Base-by-base conservation (phyloP, 208 protist species). In the Trypanosomatidae sp. region DNA sequence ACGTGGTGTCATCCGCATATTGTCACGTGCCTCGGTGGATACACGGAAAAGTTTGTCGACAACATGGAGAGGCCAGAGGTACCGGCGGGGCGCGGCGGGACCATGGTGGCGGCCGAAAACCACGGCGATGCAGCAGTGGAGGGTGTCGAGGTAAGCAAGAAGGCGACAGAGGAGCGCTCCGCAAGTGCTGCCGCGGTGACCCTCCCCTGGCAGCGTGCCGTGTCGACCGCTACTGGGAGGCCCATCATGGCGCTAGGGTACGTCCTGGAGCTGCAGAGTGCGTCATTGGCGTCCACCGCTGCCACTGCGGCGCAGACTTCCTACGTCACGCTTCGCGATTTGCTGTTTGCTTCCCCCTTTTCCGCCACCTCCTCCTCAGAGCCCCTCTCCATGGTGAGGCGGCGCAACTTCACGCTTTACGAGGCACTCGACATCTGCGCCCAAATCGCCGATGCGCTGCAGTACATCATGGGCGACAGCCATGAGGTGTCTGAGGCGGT, bases 1-100 rank as follows among this genome's bases (percentile, higher is more conserved):
- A 59, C 66, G 36, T 95, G 90, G 90, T 90, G 79, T 74, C 87
- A 92, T 77, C 87, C 90, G 22, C 67, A 85, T 73, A 36, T 95
- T 28, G 71, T 90, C 49, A 66, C 58, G 46, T 90, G 82, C 74
- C 74, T 81, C 41, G 90, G 90, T 19, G 85, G 82, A 25, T 95
- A 84, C 76, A 89, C 86, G 30, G 87, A 95, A 69, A 87, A 78
- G 71, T 83, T 88, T 66, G 58, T 47, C 52, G 55, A 47, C 36
- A 46, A 66, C 28, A 17, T 13, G 22, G 71, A 71, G 55, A 46
- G 2, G 47, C 15, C 53, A 9, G 25, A 33, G 22, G 52, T 7
- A n/a, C 3, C 13, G 47, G 60, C 39, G 1, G 50, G 28, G 39
- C 36, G 12, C 41, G 41, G 66, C 7, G 60, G 22, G 9, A 25